Evolutionary conservation across 768 basidiomycete genomes (phyloP), one percentile per base, ranked within the genome.

Genomic region (Psilocybe sp.): DNA sequence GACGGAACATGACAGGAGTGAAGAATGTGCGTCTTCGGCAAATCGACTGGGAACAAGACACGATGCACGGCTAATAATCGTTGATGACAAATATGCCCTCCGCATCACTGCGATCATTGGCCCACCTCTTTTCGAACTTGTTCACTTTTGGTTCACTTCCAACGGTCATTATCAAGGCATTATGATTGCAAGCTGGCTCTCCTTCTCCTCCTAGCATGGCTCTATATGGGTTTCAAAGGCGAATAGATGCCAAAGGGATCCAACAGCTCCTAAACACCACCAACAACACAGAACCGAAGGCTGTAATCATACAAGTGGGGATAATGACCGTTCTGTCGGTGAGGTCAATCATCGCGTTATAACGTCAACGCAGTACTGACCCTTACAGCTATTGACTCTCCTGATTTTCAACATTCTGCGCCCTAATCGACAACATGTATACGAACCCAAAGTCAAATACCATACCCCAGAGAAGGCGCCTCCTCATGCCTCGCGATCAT

Each of bases 401-500:
- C 40, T 85, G 40, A 68, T 70, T 32, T 95, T 95, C 69, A 90
- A 87, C 41, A 28, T 67, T 32, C 60, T 93, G 46, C 80, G 92
- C 23, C 92, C 92, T n/a, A 78, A 78, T 51, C 16, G 16, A 16
- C 43, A 89, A 87, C 75, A 82, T 51, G 78, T 89, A 40, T 92
- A 92, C 65, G 84, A 90, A 63, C 91, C 89, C 50, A 93, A 92
- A 69, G 78, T 85, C 63, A 91, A 90, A 66, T 92, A 91, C 60
- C 85, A 87, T 65, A 70, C 76, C 40, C 82, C 80, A 38, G 68
- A 81, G 64, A 87, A 87, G 65, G 64, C 71, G 9, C 87, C 87
- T 18, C 87, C 88, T 10, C 77, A 75, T 23, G 86, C 92, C 55
- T 82, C 81, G 11, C 81, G 85, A 59, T 82, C 84, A 1, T 66